Conservation (phyloP, 2,329 filamentous ascomycete species). For the Emergomyces pasteurianus region DNA sequence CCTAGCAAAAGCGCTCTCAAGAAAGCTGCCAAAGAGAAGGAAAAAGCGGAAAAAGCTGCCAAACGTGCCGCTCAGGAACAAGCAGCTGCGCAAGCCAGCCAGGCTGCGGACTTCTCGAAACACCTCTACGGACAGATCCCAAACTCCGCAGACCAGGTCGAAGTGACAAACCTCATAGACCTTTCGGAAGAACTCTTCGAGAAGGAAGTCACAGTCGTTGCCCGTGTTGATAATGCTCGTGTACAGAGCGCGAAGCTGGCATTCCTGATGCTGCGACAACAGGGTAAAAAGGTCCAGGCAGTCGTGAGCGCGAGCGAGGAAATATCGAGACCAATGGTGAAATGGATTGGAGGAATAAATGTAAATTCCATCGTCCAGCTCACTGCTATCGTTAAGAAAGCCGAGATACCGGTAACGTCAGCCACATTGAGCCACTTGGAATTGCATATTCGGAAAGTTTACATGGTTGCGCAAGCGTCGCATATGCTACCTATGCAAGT, state of each 20-base stretch:
- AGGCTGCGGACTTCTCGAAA: slow-evolving; percentile 48
- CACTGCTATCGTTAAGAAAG: slow-evolving; percentile 68
- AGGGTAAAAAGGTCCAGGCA: slow-evolving; percentile 70
- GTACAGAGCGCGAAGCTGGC: slow-evolving; percentile 84
- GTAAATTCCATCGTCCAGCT: slow-evolving; percentile 74
- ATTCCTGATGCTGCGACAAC: slow-evolving; percentile 74
- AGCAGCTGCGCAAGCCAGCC: slow-evolving; percentile 52
- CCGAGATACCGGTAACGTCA: slow-evolving; percentile 78
- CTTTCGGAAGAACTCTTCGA: slow-evolving; percentile 49
- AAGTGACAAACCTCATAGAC: slow-evolving; percentile 47
- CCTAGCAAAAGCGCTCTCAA: slow-evolving; percentile 71
- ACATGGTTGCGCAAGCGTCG: slow-evolving; percentile 56
- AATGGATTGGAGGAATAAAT: slow-evolving; percentile 66
- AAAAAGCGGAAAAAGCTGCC: slow-evolving; percentile 68
- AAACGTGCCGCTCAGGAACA: slow-evolving; percentile 63
- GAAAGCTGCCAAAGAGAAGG: slow-evolving; percentile 82
- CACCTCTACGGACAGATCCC: slow-evolving; percentile 69
- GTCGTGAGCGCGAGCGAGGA: slow-evolving; percentile 54
- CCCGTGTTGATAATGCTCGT: slow-evolving; percentile 75
- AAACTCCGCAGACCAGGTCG: slow-evolving; percentile 45
- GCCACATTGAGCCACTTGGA: slow-evolving; percentile 69
- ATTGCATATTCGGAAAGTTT: slow-evolving; percentile 79
- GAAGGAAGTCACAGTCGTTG: slow-evolving; percentile 63
- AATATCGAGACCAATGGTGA: slow-evolving; percentile 82
- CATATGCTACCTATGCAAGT: slow-evolving; percentile 49